phyloP scores from a whole-genome alignment of 2,329 filamentous ascomycete species.

The Pseudogymnoascus sp. region DNA sequence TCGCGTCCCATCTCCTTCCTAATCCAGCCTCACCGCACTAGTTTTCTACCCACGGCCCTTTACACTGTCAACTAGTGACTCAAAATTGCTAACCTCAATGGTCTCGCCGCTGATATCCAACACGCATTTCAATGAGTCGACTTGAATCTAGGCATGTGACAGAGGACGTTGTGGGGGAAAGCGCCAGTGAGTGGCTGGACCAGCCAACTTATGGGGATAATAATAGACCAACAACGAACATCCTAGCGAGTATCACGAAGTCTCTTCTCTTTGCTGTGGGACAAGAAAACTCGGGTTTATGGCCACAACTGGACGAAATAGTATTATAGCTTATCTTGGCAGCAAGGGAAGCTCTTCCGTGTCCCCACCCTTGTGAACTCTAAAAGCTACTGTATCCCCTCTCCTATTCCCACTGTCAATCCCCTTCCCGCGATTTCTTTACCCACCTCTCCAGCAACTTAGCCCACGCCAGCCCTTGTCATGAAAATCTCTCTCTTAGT shows the following conservation, averaged over 20 bases:
- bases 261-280: background rate
- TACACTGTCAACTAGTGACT: background rate
- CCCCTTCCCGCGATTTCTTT: background rate
- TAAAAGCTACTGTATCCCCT: background rate
- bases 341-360: background rate
- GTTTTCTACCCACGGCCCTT: background rate
- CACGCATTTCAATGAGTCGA: background rate
- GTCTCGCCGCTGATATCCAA: background rate
- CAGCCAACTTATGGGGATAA: background rate
- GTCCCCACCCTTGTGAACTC: background rate
- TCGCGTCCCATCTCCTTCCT: background rate
- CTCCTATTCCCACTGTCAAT: background rate
- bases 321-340: background rate
- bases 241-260: background rate
- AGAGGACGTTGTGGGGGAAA: background rate
- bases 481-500: background rate
- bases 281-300: background rate
- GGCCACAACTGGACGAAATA: background rate
- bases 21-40: background rate
- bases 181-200: background rate
- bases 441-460: background rate
- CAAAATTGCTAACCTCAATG: background rate
- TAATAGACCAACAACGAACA: background rate
- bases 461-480: background rate
- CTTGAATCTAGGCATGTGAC: background rate